phyloP scores from a whole-genome alignment of 257 asterid genomes.

The Lavandula angustifolia region DNA sequence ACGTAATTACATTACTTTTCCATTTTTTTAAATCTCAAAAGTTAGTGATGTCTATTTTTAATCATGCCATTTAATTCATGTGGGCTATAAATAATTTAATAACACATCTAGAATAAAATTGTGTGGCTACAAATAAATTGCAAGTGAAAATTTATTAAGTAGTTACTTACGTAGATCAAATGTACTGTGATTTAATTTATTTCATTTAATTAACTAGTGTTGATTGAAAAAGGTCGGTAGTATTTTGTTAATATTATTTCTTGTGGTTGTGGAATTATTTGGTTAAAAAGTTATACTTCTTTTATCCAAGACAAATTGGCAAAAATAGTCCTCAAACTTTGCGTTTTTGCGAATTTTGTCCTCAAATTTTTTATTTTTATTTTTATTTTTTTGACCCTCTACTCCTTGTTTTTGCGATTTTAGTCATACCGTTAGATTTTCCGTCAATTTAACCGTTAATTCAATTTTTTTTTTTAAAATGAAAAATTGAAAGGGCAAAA shows the following conservation, averaged over 20 bases:
- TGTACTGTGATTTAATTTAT: neutral
- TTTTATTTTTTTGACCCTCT: no score
- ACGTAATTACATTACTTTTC: neutral
- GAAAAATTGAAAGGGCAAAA: no score
- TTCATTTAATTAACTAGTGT: neutral
- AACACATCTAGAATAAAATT: neutral
- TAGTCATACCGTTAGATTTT: no score
- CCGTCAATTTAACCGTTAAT: no score
- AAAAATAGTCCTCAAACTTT: no score
- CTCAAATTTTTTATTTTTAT: no score
- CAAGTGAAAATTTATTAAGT: neutral
- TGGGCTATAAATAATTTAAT: neutral
- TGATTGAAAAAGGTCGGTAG: no score
- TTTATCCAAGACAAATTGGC: no score
- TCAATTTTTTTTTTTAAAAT: no score
- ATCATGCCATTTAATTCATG: neutral
- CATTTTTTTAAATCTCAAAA: neutral
- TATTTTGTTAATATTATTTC: neutral
- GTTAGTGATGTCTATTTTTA: neutral
- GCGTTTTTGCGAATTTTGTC: no score
- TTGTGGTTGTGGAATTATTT: constrained; percentile 2
- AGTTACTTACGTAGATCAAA: no score
- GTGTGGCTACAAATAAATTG: constrained; percentile 2
- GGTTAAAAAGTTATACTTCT: constrained; percentile 1
- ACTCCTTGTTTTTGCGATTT: no score